Base-by-base conservation (phyloP, 306 rosid species). In the Luffa aegyptiaca region DNA sequence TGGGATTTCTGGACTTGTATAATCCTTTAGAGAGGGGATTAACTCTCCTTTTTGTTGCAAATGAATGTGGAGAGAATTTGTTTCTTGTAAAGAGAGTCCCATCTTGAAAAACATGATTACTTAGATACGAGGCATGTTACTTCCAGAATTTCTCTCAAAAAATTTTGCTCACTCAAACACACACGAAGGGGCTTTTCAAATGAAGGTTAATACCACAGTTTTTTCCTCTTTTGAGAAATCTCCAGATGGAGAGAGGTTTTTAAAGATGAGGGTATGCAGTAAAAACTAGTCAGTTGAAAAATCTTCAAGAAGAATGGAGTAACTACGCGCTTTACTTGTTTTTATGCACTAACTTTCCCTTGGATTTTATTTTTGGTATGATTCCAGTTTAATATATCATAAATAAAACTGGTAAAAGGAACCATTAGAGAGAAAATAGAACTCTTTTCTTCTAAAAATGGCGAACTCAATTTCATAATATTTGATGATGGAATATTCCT, bases 41-140 rank as follows among this genome's bases (percentile, higher is more conserved):
- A 44, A 9, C 17, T 69, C 75, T 69, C 75, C 55, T 44, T 69
- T 68, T 69, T 69, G 75, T 44, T 69, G 75, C 75, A 18, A 44
- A 10, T 69, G 55, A 44, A 10, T 69, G 55, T 69, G 75, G 75
- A 69, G 75, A 69, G 75, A 69, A 69, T 69, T 69, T 69, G 35
- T 69, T n/a, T 69, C 35, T 42, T 42, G 75, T 69, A 69, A 69
- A 69, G 75, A 42, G 45, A 61, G 68, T 8, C 58, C 31, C 45
- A 64, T 63, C 70, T 33, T 63, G 16, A 37, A 37, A 65, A 65
- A 39, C 48, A 68, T 68, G 13, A 59, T 59, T 59, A 41, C 74
- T 68, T 65, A 46, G 48, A 65, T 36, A 65, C 72, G 13, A 36
- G 72, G 36, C 26, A 65, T 65, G 26, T 36, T 33, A 36, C 48